A percentile compares a stretch with the other conserved stretches of the same genome.
Evolutionary conservation across 2,329 filamentous ascomycete species (phyloP).

Genomic region (Neofusicoccum sp.): DNA sequence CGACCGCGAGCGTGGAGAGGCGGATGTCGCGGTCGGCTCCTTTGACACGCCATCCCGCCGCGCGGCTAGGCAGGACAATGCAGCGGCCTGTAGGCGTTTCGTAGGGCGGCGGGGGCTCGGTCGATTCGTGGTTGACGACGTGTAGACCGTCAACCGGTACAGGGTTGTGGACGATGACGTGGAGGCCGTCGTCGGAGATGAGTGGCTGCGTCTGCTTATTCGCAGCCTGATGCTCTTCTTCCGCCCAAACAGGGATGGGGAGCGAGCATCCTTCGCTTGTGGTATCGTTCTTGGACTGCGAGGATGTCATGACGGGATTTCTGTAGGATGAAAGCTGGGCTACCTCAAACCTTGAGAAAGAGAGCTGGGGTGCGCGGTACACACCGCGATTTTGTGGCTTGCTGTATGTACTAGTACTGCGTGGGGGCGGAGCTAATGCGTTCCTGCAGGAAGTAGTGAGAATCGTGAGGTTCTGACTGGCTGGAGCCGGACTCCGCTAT

Average conservation of each 20-base stretch:
- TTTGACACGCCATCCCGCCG: background rate
- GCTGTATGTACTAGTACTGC: background rate
- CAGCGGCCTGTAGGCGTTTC: background rate
- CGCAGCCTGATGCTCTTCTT: background rate
- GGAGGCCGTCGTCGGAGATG: conserved; percentile 1
- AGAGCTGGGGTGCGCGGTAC: background rate
- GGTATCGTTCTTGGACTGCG: background rate
- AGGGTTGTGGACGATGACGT: background rate
- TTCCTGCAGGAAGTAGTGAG: background rate
- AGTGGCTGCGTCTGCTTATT: background rate
- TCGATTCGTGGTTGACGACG: background rate
- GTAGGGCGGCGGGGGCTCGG: background rate
- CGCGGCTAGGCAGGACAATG: background rate
- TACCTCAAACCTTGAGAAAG: background rate
- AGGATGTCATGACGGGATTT: background rate
- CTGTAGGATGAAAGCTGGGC: background rate
- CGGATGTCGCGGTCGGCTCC: background rate
- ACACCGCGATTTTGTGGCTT: background rate
- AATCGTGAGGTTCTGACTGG: background rate
- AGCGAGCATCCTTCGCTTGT: background rate
- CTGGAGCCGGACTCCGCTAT: background rate
- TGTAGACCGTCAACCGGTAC: background rate
- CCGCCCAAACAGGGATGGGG: conserved; percentile 4
- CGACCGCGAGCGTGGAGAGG: background rate
- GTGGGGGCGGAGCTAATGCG: background rate